Percentiles rank a stretch among this genome's conserved stretches.
Evolutionary conservation across 306 rosid genomes (phyloP).

Genomic region (Trifolium repens): DNA sequence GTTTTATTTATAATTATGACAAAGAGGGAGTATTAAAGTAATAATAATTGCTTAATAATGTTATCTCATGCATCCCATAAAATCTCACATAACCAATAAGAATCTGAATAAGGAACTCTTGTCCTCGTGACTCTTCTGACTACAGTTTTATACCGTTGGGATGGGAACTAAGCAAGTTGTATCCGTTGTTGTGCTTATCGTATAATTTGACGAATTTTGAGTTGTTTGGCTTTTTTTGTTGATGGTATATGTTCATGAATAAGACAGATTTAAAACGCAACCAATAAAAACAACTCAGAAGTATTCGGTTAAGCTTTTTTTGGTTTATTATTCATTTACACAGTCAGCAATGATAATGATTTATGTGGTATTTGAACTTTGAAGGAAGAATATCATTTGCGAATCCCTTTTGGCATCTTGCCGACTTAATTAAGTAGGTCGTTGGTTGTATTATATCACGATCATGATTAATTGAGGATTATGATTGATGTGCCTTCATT

Average conservation of each 20-base stretch:
- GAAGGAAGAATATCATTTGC: constrained; percentile 2
- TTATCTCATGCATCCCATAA: not conserved
- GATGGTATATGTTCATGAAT: constrained; percentile 14
- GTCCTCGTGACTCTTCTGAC: constrained; percentile 14
- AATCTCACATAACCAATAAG: constrained; percentile 10
- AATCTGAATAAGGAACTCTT: constrained; percentile 12
- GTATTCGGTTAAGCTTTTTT: constrained; percentile 16
- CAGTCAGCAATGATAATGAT: constrained; percentile 28
- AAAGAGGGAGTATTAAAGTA: not conserved
- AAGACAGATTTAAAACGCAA: constrained; percentile 27
- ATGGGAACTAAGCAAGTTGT: constrained; percentile 9
- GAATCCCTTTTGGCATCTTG: not conserved
- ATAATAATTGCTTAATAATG: constrained; percentile 13
- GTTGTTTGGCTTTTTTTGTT: constrained; percentile 4
- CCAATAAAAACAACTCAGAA: constrained; percentile 25
- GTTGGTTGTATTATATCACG: not conserved
- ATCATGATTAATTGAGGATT: not conserved
- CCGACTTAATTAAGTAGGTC: not conserved
- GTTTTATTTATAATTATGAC: too few relatives aligned
- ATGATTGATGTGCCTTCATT: not conserved
- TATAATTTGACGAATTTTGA: constrained; percentile 18
- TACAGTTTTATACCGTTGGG: constrained; percentile 23
- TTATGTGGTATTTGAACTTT: constrained; percentile 7
- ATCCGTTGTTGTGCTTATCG: constrained; percentile 28
- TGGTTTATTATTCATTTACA: constrained; percentile 7